phyloP scores from a whole-genome alignment of 2,329 filamentous ascomycete species.

The Parafenestella ontariensis region DNA sequence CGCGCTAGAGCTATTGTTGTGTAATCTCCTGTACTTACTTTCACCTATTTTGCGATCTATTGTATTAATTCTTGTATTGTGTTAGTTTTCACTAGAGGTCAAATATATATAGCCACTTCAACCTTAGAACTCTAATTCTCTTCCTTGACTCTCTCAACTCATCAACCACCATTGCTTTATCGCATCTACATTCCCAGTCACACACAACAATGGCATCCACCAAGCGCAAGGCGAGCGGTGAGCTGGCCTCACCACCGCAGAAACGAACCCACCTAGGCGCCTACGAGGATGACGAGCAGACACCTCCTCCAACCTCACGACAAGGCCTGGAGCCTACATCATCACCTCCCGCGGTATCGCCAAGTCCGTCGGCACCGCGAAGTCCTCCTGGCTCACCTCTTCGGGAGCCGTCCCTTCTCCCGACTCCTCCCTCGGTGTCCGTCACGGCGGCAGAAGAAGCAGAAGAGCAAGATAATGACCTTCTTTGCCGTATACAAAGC shows the following conservation, averaged over 20 bases:
- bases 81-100: neutral
- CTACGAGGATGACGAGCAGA: neutral
- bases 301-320: neutral
- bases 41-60: neutral
- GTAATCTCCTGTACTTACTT: neutral
- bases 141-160: neutral
- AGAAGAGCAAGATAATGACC: neutral
- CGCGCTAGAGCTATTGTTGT: neutral
- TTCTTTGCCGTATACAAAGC: conserved; percentile 8
- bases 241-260: neutral
- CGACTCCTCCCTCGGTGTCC: neutral
- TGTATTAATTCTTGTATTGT: neutral
- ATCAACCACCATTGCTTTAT: neutral
- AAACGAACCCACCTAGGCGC: neutral
- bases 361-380: neutral
- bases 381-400: neutral
- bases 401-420: neutral
- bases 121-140: neutral
- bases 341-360: neutral
- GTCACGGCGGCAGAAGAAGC: neutral
- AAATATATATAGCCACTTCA: neutral
- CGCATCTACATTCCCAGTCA: neutral
- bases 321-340: neutral
- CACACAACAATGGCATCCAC: neutral
- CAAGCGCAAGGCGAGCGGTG: neutral